Conservation (phyloP, 2,329 filamentous ascomycete genomes). For the Myrmaecium sp. region DNA sequence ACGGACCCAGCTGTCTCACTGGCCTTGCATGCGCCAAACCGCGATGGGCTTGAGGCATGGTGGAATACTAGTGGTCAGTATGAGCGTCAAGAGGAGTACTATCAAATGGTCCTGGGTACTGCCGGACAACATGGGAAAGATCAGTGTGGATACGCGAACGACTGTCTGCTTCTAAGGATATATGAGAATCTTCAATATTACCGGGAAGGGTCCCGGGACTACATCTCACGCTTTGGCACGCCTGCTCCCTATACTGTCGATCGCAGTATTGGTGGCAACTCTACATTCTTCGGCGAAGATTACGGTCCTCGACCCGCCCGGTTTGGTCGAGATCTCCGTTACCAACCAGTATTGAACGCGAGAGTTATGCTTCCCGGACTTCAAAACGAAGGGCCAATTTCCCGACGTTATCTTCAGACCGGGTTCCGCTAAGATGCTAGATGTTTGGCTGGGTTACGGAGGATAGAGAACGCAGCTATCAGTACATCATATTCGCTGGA, state of each 20-base stretch:
- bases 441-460: too few species aligned
- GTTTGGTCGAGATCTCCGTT: slow-evolving; percentile 5
- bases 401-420: too few species aligned
- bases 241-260: slow-evolving; percentile 24
- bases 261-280: slow-evolving; percentile 16
- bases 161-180: slow-evolving; percentile 22
- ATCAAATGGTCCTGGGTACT: slow-evolving; percentile 1
- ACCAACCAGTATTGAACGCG: too few species aligned
- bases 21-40: slow-evolving; percentile 1
- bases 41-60: slow-evolving; percentile 1
- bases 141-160: slow-evolving; percentile 14
- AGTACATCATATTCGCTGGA: too few species aligned
- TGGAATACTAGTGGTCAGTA: slow-evolving; percentile 5
- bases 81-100: slow-evolving; percentile 4
- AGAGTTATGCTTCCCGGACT: too few species aligned
- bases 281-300: slow-evolving; percentile 22
- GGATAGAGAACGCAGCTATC: too few species aligned
- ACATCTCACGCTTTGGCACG: slow-evolving; percentile 24
- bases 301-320: slow-evolving; percentile 3
- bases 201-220: slow-evolving; percentile 16
- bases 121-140: too few species aligned
- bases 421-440: too few species aligned
- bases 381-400: too few species aligned
- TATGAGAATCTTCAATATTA: slow-evolving; percentile 27
- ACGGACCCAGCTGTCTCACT: too few species aligned